phyloP scores from a whole-genome alignment of 352 stramenopile species.

The Globisporangium splendens region DNA sequence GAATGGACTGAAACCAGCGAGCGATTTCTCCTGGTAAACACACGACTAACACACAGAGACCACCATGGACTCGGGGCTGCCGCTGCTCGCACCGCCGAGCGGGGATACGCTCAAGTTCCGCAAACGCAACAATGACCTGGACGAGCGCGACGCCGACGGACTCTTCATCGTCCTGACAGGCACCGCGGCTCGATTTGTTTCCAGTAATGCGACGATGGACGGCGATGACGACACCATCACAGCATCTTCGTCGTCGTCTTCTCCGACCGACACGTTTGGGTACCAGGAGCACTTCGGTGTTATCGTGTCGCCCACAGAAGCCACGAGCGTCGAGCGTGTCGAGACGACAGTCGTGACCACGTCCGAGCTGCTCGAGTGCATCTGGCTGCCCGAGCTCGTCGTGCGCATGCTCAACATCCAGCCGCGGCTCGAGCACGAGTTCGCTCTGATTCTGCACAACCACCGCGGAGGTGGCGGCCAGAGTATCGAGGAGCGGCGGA shows the following conservation, averaged over 20 bases:
- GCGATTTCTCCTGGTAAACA: too few relatives aligned
- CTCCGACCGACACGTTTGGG: constrained; percentile 25
- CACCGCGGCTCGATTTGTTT: constrained; percentile 24
- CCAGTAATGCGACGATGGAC: constrained; percentile 18
- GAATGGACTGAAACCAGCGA: constrained; percentile 23
- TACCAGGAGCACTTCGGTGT: constrained; percentile 64
- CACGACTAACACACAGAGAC: too few relatives aligned
- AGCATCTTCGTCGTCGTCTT: background rate
- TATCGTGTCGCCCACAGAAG: constrained; percentile 35
- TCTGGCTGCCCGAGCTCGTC: constrained; percentile 51
- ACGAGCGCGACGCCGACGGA: constrained; percentile 45
- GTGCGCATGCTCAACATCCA: constrained; percentile 62
- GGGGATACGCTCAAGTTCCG: constrained; percentile 36
- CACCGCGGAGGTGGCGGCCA: constrained; percentile 6
- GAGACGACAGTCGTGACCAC: constrained; percentile 34
- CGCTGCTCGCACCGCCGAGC: constrained; percentile 29
- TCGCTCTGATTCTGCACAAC: constrained; percentile 51
- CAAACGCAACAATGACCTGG: constrained; percentile 40
- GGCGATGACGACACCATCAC: background rate
- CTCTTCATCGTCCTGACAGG: constrained; percentile 54
- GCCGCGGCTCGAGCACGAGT: constrained; percentile 56
- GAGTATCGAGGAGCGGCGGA: constrained; percentile 16
- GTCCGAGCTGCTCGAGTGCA: constrained; percentile 36
- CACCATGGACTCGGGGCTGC: constrained; percentile 16
- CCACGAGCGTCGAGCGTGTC: constrained; percentile 17